phyloP scores from a whole-genome alignment of 345 rosid genomes.

The Balakata baccata region DNA sequence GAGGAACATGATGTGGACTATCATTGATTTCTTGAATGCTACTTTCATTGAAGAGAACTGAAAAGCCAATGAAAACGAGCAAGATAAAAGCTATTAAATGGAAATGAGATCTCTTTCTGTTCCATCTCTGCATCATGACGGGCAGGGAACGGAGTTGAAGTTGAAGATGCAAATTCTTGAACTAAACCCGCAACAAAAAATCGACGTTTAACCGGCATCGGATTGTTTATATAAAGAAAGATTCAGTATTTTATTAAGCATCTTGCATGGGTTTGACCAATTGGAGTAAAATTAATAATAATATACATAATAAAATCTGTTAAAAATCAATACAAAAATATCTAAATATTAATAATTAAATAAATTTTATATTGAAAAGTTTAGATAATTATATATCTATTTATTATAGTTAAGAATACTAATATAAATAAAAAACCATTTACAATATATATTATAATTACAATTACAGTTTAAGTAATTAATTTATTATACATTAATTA shows the following conservation, averaged over 20 bases:
- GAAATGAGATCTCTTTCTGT: constrained; percentile 59
- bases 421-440: too few species aligned
- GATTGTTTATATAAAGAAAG: not conserved
- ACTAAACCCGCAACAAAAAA: not conserved
- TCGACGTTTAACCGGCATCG: not conserved
- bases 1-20: constrained; percentile 27
- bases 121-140: constrained; percentile 64
- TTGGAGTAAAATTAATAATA: too few species aligned
- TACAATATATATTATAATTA: too few species aligned
- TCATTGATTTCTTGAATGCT: constrained; percentile 54
- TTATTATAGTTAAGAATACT: too few species aligned
- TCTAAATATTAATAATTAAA: too few species aligned
- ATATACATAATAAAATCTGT: too few species aligned
- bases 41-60: constrained; percentile 58
- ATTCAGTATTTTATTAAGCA: not conserved
- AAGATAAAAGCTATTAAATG: constrained; percentile 51
- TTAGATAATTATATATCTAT: too few species aligned
- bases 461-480: too few species aligned
- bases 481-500: too few species aligned
- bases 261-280: not conserved
- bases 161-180: not conserved
- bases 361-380: too few species aligned
- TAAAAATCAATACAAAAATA: too few species aligned
- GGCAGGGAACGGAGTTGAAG: not conserved
- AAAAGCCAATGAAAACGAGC: constrained; percentile 36